These are phyloP conservation scores for Dysphania ambrosioides DNA, from an alignment of 148 eudicot genomes.

Conservation along the genomic window DNA sequence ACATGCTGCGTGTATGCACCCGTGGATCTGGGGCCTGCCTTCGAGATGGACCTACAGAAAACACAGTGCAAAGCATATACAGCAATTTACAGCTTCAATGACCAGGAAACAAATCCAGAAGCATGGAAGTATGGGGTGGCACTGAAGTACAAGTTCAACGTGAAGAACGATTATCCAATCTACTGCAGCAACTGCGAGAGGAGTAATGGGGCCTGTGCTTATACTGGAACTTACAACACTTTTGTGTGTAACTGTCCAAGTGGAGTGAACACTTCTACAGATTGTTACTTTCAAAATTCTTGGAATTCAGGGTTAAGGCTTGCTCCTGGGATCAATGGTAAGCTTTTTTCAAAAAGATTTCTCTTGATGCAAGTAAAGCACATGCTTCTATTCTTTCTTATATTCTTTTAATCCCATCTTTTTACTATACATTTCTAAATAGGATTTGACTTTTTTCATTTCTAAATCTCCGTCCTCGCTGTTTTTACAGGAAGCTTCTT, in stretches of 20 bases:
- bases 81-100: constrained; percentile 58
- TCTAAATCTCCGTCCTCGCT: constrained; percentile 6
- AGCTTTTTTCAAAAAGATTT: neutral
- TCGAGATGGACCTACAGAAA: constrained; percentile 71
- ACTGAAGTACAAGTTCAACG: constrained; percentile 73
- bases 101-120: constrained; percentile 42
- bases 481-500: constrained; percentile 29
- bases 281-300: constrained; percentile 52
- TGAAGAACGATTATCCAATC: constrained; percentile 56
- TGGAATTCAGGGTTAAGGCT: constrained; percentile 46
- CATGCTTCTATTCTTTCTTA: neutral
- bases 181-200: constrained; percentile 66
- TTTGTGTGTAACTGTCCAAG: constrained; percentile 72
- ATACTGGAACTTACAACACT: constrained; percentile 35
- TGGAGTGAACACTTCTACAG: constrained; percentile 59
- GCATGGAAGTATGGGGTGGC: constrained; percentile 81
- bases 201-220: constrained; percentile 76
- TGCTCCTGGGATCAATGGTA: constrained; percentile 39
- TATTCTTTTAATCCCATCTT: neutral
- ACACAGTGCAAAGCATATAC: constrained; percentile 68
- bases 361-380: constrained; percentile 30
- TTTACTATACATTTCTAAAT: too few species aligned
- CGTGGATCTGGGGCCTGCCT: constrained; percentile 84
- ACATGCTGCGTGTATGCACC: constrained; percentile 87
- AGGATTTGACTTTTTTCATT: constrained; percentile 2